Base-by-base conservation (phyloP, 345 rosid genomes). In the Moricandia moricandioides region DNA sequence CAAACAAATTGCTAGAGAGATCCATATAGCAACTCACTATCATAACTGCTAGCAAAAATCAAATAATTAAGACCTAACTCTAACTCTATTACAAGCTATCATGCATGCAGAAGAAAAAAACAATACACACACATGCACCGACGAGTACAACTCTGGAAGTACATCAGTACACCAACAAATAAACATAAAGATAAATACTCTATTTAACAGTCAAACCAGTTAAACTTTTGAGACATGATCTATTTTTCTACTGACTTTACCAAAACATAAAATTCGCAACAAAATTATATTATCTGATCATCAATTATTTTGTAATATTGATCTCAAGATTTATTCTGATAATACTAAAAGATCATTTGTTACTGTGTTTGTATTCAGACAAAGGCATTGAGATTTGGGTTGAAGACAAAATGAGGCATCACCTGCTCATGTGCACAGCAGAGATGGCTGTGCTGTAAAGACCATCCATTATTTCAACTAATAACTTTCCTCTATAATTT, bases 21-120 rank as follows among this genome's bases (percentile, higher is more conserved):
- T 67, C 62, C 40, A 67, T 16, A 51, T 29, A 18, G 4, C 71
- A 57, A 65, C 59, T 40, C 34, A n/a, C 52, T 3, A 24, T 59
- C 73, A 67, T 35, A 60, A 33, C 64, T 34, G 60, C 56, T 68
- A 75, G 67, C n/a, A 61, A 67, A 74, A 60, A 68, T 69, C 64
- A 52, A 69, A 69, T 69, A 29, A 76, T 68, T 51, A 62, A 69
- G 63, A 69, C 24, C 12, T 51, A 49, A 45, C 13, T 43, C 31
- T 31, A 14, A 35, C 62, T 54, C 34, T 27, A 51, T 39, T 43
- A 68, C 69, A 75, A 62, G 57, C 64, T 69, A 73, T 26, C 77
- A 63, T 34, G 55, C 35, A 65, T 18, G 24, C 11, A 17, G n/a
- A 33, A 16, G 34, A 59, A 31, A 4, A 61, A 61, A 72, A 30